These are phyloP conservation scores for Pseudogymnoascus sp. DNA, from an alignment of 2,329 filamentous ascomycete genomes.

Conservation along the genomic window DNA sequence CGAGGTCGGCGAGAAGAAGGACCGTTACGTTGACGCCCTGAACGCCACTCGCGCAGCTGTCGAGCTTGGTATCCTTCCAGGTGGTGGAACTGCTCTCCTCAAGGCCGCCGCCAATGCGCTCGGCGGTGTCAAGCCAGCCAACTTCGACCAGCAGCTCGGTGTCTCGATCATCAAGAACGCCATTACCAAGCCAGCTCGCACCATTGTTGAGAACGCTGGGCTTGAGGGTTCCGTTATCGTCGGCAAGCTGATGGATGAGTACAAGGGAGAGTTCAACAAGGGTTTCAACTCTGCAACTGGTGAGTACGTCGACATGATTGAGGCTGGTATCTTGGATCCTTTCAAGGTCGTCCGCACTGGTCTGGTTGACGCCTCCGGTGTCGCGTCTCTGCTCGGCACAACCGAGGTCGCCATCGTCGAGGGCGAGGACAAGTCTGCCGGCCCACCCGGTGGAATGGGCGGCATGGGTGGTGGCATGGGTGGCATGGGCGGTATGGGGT, in stretches of 20 bases:
- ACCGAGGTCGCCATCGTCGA: slow-evolving; percentile 98
- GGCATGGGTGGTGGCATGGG: slow-evolving; percentile 62
- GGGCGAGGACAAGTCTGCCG: slow-evolving; percentile 82
- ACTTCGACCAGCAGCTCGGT: slow-evolving; percentile 99
- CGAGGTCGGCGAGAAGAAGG: slow-evolving; percentile 99
- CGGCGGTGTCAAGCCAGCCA: slow-evolving; percentile 71
- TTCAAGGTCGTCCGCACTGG: slow-evolving; percentile 99
- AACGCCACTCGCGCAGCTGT: slow-evolving; percentile 97
- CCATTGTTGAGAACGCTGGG: slow-evolving; percentile 96
- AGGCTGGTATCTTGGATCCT: slow-evolving; percentile 92
- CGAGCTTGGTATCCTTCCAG: slow-evolving; percentile 97
- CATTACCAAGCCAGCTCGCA: slow-evolving; percentile 89
- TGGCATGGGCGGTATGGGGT: slow-evolving; percentile 50
- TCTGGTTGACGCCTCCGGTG: slow-evolving; percentile 88
- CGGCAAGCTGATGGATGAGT: slow-evolving; percentile 96
- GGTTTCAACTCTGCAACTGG: slow-evolving; percentile 95
- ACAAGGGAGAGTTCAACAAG: slow-evolving; percentile 88
- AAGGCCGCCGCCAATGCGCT: slow-evolving; percentile 93
- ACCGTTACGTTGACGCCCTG: slow-evolving; percentile 95
- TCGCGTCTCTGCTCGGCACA: slow-evolving; percentile 92
- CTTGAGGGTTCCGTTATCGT: slow-evolving; percentile 93
- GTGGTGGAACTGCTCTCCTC: slow-evolving; percentile 94
- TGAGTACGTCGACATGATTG: slow-evolving; percentile 98
- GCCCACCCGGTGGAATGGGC: slow-evolving; percentile 56
- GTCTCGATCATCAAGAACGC: slow-evolving; percentile 96